phyloP scores from a whole-genome alignment of 495 filamentous ascomycete species.

The Penicillium salamii region DNA sequence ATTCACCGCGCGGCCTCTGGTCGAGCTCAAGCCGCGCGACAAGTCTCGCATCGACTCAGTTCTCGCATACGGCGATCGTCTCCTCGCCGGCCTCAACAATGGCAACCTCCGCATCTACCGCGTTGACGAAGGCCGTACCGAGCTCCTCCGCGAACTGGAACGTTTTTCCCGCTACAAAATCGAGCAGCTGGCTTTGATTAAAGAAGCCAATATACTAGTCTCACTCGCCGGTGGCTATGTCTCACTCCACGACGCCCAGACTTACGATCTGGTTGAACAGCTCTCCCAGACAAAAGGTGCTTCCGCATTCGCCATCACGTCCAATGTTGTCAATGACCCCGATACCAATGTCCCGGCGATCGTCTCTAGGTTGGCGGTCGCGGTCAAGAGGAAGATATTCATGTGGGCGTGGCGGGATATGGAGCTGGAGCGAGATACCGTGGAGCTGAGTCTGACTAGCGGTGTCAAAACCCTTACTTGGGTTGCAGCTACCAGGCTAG shows the following conservation, averaged over 20 bases:
- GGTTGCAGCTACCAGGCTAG: constrained; percentile 78
- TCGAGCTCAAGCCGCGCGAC: constrained; percentile 93
- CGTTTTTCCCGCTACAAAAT: constrained; percentile 87
- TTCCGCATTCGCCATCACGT: constrained; percentile 87
- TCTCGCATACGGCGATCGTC: constrained; percentile 84
- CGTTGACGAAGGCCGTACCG: constrained; percentile 66
- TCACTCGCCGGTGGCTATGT: constrained; percentile 86
- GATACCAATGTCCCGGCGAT: constrained; percentile 85
- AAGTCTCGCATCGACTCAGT: constrained; percentile 95
- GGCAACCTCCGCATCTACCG: constrained; percentile 89
- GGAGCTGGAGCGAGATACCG: constrained; percentile 70
- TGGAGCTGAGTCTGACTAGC: constrained; percentile 75
- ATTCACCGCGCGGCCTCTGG: constrained; percentile 91
- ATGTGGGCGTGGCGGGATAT: constrained; percentile 96
- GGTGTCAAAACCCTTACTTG: constrained; percentile 82
- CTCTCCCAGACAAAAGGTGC: constrained; percentile 81
- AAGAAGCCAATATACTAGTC: constrained; percentile 86
- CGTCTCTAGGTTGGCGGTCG: constrained; percentile 84
- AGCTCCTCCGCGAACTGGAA: constrained; percentile 84
- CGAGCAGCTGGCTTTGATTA: constrained; percentile 91
- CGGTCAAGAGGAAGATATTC: constrained; percentile 83
- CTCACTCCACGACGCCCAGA: constrained; percentile 82
- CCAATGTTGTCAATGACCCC: constrained; percentile 87
- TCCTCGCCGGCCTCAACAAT: constrained; percentile 87
- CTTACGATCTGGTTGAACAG: constrained; percentile 75